Evolutionary conservation across 257 asterid species (phyloP).

Genomic region (Solanum virginianum): DNA sequence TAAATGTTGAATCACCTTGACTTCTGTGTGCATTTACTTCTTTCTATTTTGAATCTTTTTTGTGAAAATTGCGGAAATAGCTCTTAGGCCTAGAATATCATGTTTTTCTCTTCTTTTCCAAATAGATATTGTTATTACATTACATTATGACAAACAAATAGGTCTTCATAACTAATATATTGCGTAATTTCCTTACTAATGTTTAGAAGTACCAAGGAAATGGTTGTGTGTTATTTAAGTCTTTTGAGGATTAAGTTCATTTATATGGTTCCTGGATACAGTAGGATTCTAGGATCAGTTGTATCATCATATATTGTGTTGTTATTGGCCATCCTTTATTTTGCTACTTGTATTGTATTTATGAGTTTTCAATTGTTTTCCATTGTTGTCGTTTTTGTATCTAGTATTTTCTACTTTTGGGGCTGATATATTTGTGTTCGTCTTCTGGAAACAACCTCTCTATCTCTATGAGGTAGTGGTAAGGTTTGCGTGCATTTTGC

Average conservation of each 20-base stretch:
- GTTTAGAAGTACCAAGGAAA: neutral
- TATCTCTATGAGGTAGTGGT: no score
- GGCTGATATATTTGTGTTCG: no score
- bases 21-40: neutral
- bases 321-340: no score
- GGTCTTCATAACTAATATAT: neutral
- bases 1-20: neutral
- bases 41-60: neutral
- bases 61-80: neutral
- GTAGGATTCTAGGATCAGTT: no score
- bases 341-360: no score
- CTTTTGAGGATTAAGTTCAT: conserved; percentile 1
- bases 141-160: neutral
- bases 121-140: neutral
- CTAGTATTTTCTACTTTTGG: no score
- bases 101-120: neutral
- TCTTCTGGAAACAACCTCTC: no score
- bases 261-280: neutral
- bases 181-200: neutral
- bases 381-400: no score
- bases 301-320: no score
- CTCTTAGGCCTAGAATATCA: neutral
- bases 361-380: no score
- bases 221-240: neutral
- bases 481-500: no score